Conservation (phyloP, 1,284 basidiomycete species). For the Psilocybe mexicana region DNA sequence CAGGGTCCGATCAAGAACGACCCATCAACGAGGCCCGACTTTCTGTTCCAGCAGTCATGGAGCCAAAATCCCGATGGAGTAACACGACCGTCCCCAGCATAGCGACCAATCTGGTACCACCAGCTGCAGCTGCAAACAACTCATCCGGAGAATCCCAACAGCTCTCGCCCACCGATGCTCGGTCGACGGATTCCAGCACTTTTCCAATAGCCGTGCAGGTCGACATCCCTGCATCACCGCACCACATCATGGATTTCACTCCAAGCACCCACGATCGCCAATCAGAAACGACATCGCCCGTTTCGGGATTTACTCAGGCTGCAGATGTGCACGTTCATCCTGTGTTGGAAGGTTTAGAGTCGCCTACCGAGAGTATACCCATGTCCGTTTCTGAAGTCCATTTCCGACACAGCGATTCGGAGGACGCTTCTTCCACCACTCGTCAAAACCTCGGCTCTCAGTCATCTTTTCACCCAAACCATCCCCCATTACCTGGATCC, state of each 20-base stretch:
- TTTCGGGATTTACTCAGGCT: constrained; percentile 13
- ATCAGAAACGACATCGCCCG: constrained; percentile 10
- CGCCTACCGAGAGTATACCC: constrained; percentile 69
- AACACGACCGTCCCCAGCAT: constrained; percentile 33
- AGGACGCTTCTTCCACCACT: constrained; percentile 32
- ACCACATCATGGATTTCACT: constrained; percentile 27
- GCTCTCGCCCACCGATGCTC: constrained; percentile 19
- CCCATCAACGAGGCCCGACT: neutral
- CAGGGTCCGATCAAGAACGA: constrained; percentile 11
- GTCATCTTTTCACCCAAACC: constrained; percentile 42
- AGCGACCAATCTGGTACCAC: constrained; percentile 8
- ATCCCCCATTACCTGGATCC: constrained; percentile 44
- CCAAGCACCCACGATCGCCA: constrained; percentile 4
- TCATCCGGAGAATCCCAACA: constrained; percentile 17
- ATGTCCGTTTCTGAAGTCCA: constrained; percentile 68
- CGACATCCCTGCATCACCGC: constrained; percentile 42
- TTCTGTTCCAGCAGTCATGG: constrained; percentile 3
- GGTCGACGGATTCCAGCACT: constrained; percentile 23
- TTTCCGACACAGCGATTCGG: constrained; percentile 55
- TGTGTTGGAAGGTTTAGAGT: constrained; percentile 32
- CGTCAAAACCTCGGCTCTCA: constrained; percentile 21
- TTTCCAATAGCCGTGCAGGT: constrained; percentile 43
- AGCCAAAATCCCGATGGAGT: constrained; percentile 28
- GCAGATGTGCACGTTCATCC: constrained; percentile 24
- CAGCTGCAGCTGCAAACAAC: neutral